Evolutionary conservation across 106 monocot species (phyloP).

Genomic region (Ottelia alismoides): DNA sequence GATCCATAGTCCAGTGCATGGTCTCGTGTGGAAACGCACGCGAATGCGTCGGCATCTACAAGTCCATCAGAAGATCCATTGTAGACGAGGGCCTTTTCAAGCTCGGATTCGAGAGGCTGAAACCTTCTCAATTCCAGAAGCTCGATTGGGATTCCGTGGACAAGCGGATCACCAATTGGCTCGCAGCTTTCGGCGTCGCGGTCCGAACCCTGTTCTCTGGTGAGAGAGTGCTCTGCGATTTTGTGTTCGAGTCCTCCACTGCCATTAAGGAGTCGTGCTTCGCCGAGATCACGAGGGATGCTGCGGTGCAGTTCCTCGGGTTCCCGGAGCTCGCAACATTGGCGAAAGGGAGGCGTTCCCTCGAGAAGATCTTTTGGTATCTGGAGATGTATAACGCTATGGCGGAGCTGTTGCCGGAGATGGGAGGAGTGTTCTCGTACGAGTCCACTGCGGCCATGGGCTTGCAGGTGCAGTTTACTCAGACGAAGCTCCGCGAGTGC

Average conservation of each 20-base stretch:
- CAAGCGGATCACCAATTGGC: slow-evolving; percentile 32
- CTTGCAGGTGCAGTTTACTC: too few relatives aligned
- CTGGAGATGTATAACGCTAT: too few relatives aligned
- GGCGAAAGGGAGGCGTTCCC: too few relatives aligned
- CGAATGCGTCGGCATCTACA: slow-evolving; percentile 44
- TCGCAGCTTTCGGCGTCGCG: slow-evolving; percentile 10
- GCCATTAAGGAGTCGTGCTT: slow-evolving; percentile 29
- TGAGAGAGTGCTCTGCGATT: slow-evolving; percentile 40
- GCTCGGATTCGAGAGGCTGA: slow-evolving; percentile 32
- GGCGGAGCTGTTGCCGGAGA: too few relatives aligned
- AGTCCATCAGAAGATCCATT: slow-evolving; percentile 24
- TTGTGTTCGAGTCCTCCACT: slow-evolving; percentile 23
- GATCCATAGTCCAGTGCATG: slow-evolving; percentile 33
- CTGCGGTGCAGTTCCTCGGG: too few relatives aligned
- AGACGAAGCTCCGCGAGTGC: too few relatives aligned
- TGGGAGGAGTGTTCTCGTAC: too few relatives aligned
- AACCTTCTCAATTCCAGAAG: slow-evolving; percentile 24
- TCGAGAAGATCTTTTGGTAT: too few relatives aligned
- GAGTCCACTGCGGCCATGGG: too few relatives aligned
- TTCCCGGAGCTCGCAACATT: too few relatives aligned
- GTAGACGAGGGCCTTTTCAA: slow-evolving; percentile 29
- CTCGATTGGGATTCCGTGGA: slow-evolving; percentile 37
- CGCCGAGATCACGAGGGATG: slow-evolving; percentile 21
- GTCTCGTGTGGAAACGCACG: slow-evolving; percentile 36
- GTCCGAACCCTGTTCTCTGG: slow-evolving; percentile 29